Evolutionary conservation across 768 basidiomycete genomes (phyloP).

Genomic region (Tylopilus intermedius): DNA sequence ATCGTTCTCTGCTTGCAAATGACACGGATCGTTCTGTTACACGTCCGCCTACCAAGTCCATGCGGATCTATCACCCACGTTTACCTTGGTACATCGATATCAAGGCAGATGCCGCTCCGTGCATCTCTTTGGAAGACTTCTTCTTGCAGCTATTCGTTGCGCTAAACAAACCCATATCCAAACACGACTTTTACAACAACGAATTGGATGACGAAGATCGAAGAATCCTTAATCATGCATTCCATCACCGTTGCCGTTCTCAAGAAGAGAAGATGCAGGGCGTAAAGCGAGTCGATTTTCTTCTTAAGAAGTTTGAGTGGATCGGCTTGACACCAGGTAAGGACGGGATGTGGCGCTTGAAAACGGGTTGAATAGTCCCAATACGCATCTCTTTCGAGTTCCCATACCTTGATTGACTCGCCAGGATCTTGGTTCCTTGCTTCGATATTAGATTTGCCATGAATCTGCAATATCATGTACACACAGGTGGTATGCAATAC

Average conservation of each 20-base stretch:
- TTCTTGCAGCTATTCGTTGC: slow-evolving; percentile 41
- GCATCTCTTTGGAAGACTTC: slow-evolving; percentile 58
- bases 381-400: background rate
- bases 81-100: slow-evolving; percentile 71
- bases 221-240: slow-evolving; percentile 41
- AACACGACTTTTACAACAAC: slow-evolving; percentile 55
- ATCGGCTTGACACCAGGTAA: slow-evolving; percentile 49
- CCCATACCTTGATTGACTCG: background rate
- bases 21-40: slow-evolving; percentile 55
- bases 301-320: slow-evolving; percentile 49
- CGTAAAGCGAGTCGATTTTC: slow-evolving; percentile 55
- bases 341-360: slow-evolving; percentile 65
- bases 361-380: slow-evolving; percentile 33
- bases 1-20: slow-evolving; percentile 38
- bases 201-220: slow-evolving; percentile 46
- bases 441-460: background rate
- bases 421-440: background rate
- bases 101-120: slow-evolving; percentile 36
- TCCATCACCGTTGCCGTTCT: slow-evolving; percentile 39
- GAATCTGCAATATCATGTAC: background rate
- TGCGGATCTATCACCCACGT: slow-evolving; percentile 53
- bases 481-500: background rate
- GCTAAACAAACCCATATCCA: slow-evolving; percentile 42
- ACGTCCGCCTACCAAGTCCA: slow-evolving; percentile 42
- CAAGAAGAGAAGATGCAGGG: slow-evolving; percentile 37